Evolutionary conservation across 192 early-diverging fungal species (phyloP).

Genomic region (Entrophospora sp.): DNA sequence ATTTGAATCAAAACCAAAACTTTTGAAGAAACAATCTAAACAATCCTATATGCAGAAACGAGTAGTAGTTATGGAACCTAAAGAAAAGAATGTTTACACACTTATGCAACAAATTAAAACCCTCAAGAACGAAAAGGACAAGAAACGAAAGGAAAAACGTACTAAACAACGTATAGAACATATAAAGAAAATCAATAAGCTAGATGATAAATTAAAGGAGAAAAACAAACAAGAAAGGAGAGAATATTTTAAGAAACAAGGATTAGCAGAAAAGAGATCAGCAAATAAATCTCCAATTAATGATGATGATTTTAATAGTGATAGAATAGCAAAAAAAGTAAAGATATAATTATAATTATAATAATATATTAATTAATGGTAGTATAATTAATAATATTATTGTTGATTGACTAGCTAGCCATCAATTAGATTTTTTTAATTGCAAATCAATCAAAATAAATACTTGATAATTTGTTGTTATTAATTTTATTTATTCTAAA

Average conservation of each 20-base stretch:
- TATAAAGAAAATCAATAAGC: conserved; percentile 49
- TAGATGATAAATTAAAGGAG: conserved; percentile 32
- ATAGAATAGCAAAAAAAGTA: no score
- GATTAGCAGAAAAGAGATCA: conserved; percentile 34
- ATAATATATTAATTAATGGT: no score
- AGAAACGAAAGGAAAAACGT: conserved; percentile 63
- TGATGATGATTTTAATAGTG: no score
- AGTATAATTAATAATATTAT: no score
- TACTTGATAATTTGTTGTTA: no score
- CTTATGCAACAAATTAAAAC: conserved; percentile 84
- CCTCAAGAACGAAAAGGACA: conserved; percentile 75
- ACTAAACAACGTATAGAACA: conserved; percentile 38
- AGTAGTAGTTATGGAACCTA: conserved; percentile 83
- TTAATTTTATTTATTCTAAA: no score
- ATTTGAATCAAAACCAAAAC: conserved; percentile 85
- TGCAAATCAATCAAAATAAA: no score
- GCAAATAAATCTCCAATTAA: no score
- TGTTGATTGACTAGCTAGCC: no score
- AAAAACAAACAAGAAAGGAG: conserved; percentile 58
- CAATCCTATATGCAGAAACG: conserved; percentile 50
- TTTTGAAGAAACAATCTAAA: conserved; percentile 40
- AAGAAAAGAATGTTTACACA: conserved; percentile 79
- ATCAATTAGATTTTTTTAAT: no score
- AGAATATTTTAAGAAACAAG: conserved; percentile 60
- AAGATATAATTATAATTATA: no score